These are phyloP conservation scores for Acanthamoeba comandoni DNA, from an alignment of 208 protist species.

Conservation along the genomic window DNA sequence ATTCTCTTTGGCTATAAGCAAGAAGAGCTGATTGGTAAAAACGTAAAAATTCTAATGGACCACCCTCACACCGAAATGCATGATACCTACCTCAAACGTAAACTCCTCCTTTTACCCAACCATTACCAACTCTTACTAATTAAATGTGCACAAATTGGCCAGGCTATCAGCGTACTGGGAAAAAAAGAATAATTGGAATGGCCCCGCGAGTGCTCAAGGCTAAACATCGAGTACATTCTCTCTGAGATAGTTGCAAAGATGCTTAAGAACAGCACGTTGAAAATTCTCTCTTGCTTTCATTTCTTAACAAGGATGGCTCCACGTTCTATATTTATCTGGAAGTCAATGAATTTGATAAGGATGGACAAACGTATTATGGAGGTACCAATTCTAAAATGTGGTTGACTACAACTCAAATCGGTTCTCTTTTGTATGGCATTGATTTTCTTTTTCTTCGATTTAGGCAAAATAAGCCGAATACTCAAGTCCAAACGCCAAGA, in stretches of 20 bases:
- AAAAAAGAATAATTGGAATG: conserved; percentile 53
- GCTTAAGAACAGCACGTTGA: background rate
- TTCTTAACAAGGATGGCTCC: conserved; percentile 56
- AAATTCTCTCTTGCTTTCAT: too few species aligned
- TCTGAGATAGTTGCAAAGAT: background rate
- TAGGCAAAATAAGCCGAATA: conserved; percentile 69
- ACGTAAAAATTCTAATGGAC: conserved; percentile 71
- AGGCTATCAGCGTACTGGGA: conserved; percentile 68
- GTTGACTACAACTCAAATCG: too few species aligned
- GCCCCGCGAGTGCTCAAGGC: conserved; percentile 64
- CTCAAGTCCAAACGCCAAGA: conserved; percentile 28
- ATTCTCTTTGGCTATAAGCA: conserved; percentile 53
- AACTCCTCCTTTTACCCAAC: too few species aligned
- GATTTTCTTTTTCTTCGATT: too few species aligned
- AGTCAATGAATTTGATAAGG: conserved; percentile 66
- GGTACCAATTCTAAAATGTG: too few species aligned
- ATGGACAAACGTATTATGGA: conserved; percentile 55
- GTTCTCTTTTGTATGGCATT: too few species aligned
- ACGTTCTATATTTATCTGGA: conserved; percentile 64
- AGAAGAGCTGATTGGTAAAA: conserved; percentile 65
- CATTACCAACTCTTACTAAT: too few species aligned
- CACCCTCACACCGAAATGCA: conserved; percentile 50
- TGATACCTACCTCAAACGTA: conserved; percentile 68
- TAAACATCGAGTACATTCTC: conserved; percentile 6
- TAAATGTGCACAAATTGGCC: too few species aligned